Percentiles rank a stretch among this genome's conserved stretches.
Conservation (phyloP, 1,139 yeast species). For the Pichia sp. region DNA sequence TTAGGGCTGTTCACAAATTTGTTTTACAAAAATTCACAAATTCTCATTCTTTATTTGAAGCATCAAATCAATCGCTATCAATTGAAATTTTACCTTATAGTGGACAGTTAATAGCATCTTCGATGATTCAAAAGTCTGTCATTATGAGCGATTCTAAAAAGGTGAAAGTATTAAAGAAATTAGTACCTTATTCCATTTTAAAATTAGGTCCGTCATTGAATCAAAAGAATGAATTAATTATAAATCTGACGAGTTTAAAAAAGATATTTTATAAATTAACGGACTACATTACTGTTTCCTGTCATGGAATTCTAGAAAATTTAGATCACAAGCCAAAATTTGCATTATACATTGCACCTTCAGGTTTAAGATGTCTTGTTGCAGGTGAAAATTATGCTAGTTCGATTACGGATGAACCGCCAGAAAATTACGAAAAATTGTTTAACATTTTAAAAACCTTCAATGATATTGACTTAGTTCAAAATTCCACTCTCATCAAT, state of each 20-base stretch:
- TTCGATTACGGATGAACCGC: conserved; percentile 39
- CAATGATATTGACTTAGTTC: conserved; percentile 24
- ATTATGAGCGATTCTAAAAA: conserved; percentile 2
- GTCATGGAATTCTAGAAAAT: conserved; percentile 12
- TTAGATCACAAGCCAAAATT: conserved; percentile 20
- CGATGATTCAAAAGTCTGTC: conserved; percentile 13
- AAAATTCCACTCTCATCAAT: conserved; percentile 26
- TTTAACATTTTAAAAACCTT: conserved; percentile 39
- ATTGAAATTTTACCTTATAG: conserved; percentile 25
- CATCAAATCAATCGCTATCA: conserved; percentile 11
- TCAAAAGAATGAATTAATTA: conserved; percentile 23
- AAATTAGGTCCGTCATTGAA: conserved; percentile 24
- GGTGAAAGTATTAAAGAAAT: conserved; percentile 7
- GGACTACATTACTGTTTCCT: conserved; percentile 11
- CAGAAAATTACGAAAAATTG: conserved; percentile 42
- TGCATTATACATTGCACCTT: conserved; percentile 62
- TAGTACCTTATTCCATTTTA: conserved; percentile 16
- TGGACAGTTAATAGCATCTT: conserved; percentile 21
- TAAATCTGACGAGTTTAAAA: conserved; percentile 20
- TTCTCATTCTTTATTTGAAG: conserved; percentile 13
- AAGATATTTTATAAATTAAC: conserved; percentile 19
- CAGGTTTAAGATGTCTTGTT: conserved; percentile 64
- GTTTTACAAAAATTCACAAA: conserved; percentile 17
- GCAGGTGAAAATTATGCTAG: conserved; percentile 33
- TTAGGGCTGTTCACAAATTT: conserved; percentile 24